Conservation (phyloP, 2,329 filamentous ascomycete genomes). For the Cercospora citrullina region DNA sequence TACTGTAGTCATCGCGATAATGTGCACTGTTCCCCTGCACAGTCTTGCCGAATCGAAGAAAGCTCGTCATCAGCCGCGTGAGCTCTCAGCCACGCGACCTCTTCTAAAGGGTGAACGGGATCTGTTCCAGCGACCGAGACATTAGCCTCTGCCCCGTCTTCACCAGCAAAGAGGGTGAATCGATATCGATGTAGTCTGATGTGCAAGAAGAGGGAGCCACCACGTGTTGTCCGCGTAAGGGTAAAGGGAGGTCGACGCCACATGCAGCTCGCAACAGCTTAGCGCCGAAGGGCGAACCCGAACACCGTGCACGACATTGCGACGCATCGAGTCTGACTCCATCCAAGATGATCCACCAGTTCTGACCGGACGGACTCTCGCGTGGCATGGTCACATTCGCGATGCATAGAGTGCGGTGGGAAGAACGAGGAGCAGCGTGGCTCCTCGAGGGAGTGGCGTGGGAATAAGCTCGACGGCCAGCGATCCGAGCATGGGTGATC, state of each 20-base stretch:
- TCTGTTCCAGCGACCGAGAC: not conserved
- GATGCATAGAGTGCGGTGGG: not conserved
- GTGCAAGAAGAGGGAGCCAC: not conserved
- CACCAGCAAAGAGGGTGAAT: not conserved
- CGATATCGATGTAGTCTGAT: not conserved
- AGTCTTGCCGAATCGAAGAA: not conserved
- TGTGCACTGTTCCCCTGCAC: not conserved
- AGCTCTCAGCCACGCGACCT: not conserved
- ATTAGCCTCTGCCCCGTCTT: not conserved
- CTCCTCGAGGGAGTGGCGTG: not conserved
- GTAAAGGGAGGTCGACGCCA: not conserved
- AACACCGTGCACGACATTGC: not conserved
- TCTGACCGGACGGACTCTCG: not conserved
- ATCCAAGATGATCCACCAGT: too few relatives aligned
- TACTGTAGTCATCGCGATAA: conserved; percentile 13
- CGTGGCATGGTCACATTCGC: not conserved
- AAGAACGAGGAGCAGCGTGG: not conserved
- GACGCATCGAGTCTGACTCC: not conserved
- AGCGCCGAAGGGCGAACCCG: not conserved
- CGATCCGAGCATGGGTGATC: not conserved
- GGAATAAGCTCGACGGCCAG: not conserved
- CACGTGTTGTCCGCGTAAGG: not conserved
- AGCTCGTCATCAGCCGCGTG: not conserved
- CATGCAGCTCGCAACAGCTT: not conserved
- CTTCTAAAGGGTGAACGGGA: not conserved